Base-by-base conservation (phyloP, 345 rosid genomes). In the Rhizophora apiculata region DNA sequence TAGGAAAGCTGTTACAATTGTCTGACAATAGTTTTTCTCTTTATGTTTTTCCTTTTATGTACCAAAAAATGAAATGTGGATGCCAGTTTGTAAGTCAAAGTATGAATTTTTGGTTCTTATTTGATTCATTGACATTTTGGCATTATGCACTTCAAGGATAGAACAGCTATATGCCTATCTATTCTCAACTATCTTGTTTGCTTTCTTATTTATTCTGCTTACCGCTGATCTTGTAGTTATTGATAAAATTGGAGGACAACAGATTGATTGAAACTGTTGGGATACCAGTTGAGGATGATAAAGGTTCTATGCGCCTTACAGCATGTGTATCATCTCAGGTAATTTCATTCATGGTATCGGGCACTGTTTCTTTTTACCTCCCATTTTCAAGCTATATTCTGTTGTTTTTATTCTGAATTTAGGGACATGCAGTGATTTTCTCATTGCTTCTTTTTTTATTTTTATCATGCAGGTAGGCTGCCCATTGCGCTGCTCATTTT, bases 301-400 rank as follows among this genome's bases (percentile, higher is more conserved):
- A 89, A 72, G 97, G 96, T 65, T 84, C 83, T 3, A 76, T 85
- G 65, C 91, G 94, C n/a, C 96, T 95, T 65, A 92, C 99, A 68
- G 97, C 98, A 1, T 95, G 98, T 48, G 86, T 95, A 68, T 95
- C 99, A 29, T 95, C 99, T 18, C 98, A 95, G 96, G 99, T 90
- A 70, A 60, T 64, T 71, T 31, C 29, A 21, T 21, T 11, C 60
- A 10, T 26, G 0, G 15, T 10, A 15, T 21, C 29, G 5, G 29
- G 15, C 49, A 13, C 49, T 43, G 49, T 43, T 43, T 55, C 29
- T 55, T 54, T 26, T 6, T 55, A 6, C 30, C 29, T 1, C 30
- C 60, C 18, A 21, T 16, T n/a, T 55, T 13, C 49, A 43, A 43
- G 49, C 18, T 55, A 49, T 34, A 8, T 19, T 31, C 63, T 11